Base-by-base conservation (phyloP, 2,329 filamentous ascomycete species). In the Thelonectria olida region DNA sequence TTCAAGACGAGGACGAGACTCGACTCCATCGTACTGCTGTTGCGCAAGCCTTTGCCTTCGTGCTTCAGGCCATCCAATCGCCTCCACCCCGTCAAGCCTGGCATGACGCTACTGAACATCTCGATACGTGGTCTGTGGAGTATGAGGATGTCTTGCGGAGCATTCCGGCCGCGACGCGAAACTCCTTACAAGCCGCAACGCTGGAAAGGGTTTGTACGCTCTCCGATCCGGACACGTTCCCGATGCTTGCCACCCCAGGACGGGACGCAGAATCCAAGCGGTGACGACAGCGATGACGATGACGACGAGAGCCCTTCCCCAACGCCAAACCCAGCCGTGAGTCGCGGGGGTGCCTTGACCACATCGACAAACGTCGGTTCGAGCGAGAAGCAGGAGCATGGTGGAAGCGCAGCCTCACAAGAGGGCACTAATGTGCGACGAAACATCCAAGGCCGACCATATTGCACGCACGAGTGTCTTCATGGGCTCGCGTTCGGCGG, bases 1-100 rank as follows among this genome's bases (percentile, higher is more conserved):
- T 79, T 2, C 7, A 71, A 6, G 69, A 75, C 13, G 67, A 76
- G 12, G 68, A 79, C 56, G 67, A 76, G 23, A 68, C 58, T 10
- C 69, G 71, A 55, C 73, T 80, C 19, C 66, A 79, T 61, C 66
- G 66, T 19, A 81, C 76, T 1, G 76, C 78, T 20, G 72, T 76
- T 47, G 73, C 74, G 1, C 74, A 79, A 61, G 73, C 78, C 23
- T 77, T 80, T 50, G 73, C 76, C 42, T 79, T 81, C 27, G 59
- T 76, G 19, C 64, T 80, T 54, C 70, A 74, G 57, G 74, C 76
- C 28, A 62, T 78, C 45, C 63, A 61, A 49, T 60, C 67, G 7
- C 38, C 42, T n/a, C 73, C 72, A n/a, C 75, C 72, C 2, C 61
- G 66, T 6, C 13, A 59, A 55, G 63, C 65, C 2, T 81, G 73